A percentile compares a stretch with the other conserved stretches of the same genome.
Evolutionary conservation across 2,329 filamentous ascomycete genomes (phyloP).

Genomic region (Fusarium illudens): DNA sequence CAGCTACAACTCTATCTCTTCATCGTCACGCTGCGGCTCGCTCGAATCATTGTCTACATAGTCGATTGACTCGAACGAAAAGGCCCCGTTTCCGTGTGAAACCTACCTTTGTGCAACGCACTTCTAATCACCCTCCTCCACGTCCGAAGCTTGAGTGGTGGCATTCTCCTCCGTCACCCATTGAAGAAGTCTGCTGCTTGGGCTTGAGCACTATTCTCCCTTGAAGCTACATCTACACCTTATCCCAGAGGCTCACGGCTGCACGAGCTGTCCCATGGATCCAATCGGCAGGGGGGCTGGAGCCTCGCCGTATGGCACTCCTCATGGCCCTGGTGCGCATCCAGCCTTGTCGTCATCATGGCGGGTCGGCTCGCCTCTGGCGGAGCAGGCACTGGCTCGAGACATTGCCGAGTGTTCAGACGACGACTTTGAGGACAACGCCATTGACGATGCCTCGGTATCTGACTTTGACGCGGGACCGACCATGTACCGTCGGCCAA

Average conservation of each 20-base stretch:
- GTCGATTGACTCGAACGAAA: slow-evolving; percentile 2
- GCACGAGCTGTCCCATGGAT: slow-evolving; percentile 15
- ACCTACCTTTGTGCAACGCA: slow-evolving; percentile 23
- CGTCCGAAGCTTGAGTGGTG: slow-evolving; percentile 13
- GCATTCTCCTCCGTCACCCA: slow-evolving; percentile 17
- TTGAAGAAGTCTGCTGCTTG: slow-evolving; percentile 15
- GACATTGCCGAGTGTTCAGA: slow-evolving; percentile 73
- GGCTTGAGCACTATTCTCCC: slow-evolving; percentile 11
- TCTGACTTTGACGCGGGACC: slow-evolving; percentile 53
- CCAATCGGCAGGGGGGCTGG: slow-evolving; percentile 32
- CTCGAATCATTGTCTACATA: not conserved
- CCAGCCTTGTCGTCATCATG: slow-evolving; percentile 57
- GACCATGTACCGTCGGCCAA: slow-evolving; percentile 76
- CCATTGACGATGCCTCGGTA: slow-evolving; percentile 44
- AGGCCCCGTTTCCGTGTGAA: slow-evolving; percentile 15
- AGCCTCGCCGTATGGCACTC: slow-evolving; percentile 35
- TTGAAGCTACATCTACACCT: slow-evolving; percentile 11
- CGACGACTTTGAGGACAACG: slow-evolving; percentile 55
- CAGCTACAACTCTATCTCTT: slow-evolving; percentile 5
- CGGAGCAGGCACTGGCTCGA: slow-evolving; percentile 70
- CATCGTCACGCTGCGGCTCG: not conserved
- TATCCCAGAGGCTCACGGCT: slow-evolving; percentile 6
- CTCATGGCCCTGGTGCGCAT: slow-evolving; percentile 31
- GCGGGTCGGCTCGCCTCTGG: slow-evolving; percentile 69
- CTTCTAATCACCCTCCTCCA: slow-evolving; percentile 13